These are phyloP conservation scores for Melastoma malabathricum DNA, from an alignment of 345 rosid species.

Conservation along the genomic window DNA sequence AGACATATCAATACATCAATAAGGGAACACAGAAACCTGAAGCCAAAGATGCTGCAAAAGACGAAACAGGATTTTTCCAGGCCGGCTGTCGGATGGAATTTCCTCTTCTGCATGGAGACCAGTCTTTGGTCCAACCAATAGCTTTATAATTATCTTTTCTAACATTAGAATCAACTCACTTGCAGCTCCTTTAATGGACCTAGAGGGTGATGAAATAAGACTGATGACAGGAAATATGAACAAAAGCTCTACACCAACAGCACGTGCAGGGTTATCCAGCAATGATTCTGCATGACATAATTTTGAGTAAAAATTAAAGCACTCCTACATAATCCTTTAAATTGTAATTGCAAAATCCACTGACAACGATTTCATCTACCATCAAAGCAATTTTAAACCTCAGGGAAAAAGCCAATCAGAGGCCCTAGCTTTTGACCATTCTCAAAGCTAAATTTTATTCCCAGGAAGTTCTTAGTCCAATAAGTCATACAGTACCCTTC, in stretches of 20 bases:
- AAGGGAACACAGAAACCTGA: slow-evolving; percentile 41
- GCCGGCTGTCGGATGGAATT: slow-evolving; percentile 35
- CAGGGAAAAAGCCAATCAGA: too few relatives aligned
- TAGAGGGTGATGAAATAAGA: slow-evolving; percentile 77
- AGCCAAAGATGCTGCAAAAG: slow-evolving; percentile 58
- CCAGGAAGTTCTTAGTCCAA: too few relatives aligned
- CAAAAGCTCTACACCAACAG: slow-evolving; percentile 49
- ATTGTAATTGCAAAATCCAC: too few relatives aligned
- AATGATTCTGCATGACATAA: slow-evolving; percentile 22
- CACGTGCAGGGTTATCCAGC: slow-evolving; percentile 17
- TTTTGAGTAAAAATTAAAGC: not conserved
- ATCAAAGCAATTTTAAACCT: too few relatives aligned
- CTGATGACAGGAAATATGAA: slow-evolving; percentile 53
- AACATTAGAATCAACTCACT: slow-evolving; percentile 54
- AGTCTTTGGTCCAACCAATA: slow-evolving; percentile 32
- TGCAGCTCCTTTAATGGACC: slow-evolving; percentile 57
- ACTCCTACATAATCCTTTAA: too few relatives aligned
- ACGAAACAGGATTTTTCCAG: slow-evolving; percentile 51
- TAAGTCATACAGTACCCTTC: too few relatives aligned
- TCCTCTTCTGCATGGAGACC: slow-evolving; percentile 22
- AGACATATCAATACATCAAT: not conserved
- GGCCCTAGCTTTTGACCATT: too few relatives aligned
- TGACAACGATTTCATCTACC: too few relatives aligned
- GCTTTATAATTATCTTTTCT: slow-evolving; percentile 39
- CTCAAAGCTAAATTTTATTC: too few relatives aligned